Evolutionary conservation across 2,329 filamentous ascomycete species (phyloP).

Genomic region (Epichloe baconii): DNA sequence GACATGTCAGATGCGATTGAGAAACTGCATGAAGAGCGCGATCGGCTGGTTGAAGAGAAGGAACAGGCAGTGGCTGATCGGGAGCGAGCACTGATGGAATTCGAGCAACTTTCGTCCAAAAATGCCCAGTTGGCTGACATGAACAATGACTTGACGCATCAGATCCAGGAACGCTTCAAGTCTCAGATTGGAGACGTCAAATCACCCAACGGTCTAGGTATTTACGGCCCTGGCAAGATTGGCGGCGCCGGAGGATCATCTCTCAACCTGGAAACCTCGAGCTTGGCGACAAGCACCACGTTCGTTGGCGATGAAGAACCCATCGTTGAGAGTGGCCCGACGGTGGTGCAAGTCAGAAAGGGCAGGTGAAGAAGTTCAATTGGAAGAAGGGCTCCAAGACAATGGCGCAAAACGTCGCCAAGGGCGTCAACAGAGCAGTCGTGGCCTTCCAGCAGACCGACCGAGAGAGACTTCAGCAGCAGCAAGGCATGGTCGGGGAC

Average conservation of each 20-base stretch:
- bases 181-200: constrained; percentile 48
- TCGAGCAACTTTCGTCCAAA: constrained; percentile 86
- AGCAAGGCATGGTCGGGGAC: constrained; percentile 44
- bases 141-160: constrained; percentile 90
- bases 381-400: constrained; percentile 97
- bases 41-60: constrained; percentile 75
- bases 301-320: constrained; percentile 54
- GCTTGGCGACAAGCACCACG: constrained; percentile 44
- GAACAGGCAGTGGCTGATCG: constrained; percentile 71
- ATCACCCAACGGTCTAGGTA: constrained; percentile 41
- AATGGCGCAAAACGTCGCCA: constrained; percentile 85
- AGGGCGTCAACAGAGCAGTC: constrained; percentile 87
- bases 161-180: constrained; percentile 89
- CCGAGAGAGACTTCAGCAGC: constrained; percentile 39
- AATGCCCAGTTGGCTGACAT: constrained; percentile 89
- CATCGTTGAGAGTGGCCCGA: constrained; percentile 61
- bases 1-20: constrained; percentile 45
- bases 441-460: constrained; percentile 52
- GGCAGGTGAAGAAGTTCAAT: constrained; percentile 91
- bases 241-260: constrained; percentile 33
- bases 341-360: constrained; percentile 89
- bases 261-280: constrained; percentile 37
- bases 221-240: constrained; percentile 38
- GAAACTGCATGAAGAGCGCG: constrained; percentile 55
- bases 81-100: constrained; percentile 87